These are phyloP conservation scores for Toxoplasma gondii DNA, from an alignment of 169 alveolate genomes.

Conservation along the genomic window DNA sequence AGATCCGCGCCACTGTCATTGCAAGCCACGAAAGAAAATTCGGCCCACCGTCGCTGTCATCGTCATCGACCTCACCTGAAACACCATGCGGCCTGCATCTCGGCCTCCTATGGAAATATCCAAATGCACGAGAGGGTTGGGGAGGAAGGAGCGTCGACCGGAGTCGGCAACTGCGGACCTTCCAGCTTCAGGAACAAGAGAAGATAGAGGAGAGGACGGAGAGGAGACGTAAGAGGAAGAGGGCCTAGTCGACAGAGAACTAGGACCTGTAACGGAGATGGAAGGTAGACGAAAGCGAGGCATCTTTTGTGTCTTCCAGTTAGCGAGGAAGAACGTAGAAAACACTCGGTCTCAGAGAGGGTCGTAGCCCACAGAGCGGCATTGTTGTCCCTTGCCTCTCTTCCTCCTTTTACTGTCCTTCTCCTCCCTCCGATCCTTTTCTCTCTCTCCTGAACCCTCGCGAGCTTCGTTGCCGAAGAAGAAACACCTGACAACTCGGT, in stretches of 20 bases:
- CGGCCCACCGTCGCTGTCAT: too few relatives aligned
- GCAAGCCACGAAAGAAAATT: too few relatives aligned
- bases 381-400: too few relatives aligned
- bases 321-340: too few relatives aligned
- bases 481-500: too few relatives aligned
- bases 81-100: constrained; percentile 81
- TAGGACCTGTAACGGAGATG: not conserved
- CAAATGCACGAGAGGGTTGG: constrained; percentile 83
- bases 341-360: too few relatives aligned
- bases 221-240: not conserved
- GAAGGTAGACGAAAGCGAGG: constrained; percentile 28
- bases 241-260: not conserved
- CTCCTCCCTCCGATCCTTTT: too few relatives aligned
- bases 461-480: too few relatives aligned
- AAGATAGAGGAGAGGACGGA: not conserved
- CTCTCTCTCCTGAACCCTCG: too few relatives aligned
- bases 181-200: not conserved
- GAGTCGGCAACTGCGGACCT: not conserved
- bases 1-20: too few relatives aligned
- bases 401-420: too few relatives aligned
- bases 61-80: constrained; percentile 43
- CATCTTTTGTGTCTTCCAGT: not conserved
- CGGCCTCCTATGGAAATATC: constrained; percentile 84
- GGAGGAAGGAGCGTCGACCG: constrained; percentile 56
- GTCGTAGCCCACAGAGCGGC: too few relatives aligned